Percentiles rank a stretch among this genome's conserved stretches.
phyloP scores from a whole-genome alignment of 371 early-diverging fungal genomes.

The Apophysomyces ossiformis region DNA sequence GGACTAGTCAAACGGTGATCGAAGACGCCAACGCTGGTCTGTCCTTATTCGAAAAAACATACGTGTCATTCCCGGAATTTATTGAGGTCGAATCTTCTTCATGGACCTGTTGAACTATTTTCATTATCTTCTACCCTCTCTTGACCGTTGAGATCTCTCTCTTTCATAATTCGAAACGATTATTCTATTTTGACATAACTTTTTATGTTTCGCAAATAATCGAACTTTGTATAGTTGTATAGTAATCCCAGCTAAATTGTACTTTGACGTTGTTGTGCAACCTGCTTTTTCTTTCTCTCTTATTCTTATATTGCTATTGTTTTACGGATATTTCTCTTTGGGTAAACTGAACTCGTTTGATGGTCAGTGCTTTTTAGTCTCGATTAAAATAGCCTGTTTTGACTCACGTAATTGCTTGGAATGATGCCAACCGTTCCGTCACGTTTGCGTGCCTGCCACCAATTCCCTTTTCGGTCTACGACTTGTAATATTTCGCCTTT shows the following conservation, averaged over 20 bases:
- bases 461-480: conserved; percentile 85
- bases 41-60: conserved; percentile 27
- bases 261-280: neutral
- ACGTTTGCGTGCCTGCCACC: conserved; percentile 88
- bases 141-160: neutral
- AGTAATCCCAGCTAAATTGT: neutral
- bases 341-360: neutral
- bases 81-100: conserved; percentile 11
- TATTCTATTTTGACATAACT: too few relatives aligned
- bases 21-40: conserved; percentile 20
- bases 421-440: conserved; percentile 84
- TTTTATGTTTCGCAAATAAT: too few relatives aligned
- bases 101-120: neutral
- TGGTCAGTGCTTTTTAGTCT: neutral
- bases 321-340: neutral
- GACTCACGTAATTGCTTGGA: conserved; percentile 79
- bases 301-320: neutral
- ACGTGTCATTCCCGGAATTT: conserved; percentile 30
- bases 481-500: conserved; percentile 85
- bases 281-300: neutral
- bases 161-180: neutral
- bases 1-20: conserved; percentile 1
- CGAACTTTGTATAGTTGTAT: neutral
- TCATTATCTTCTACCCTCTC: neutral
- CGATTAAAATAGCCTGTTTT: conserved; percentile 11